These are phyloP conservation scores for Apiotrichum domesticum DNA, from an alignment of 1,284 basidiomycete species.

Conservation along the genomic window DNA sequence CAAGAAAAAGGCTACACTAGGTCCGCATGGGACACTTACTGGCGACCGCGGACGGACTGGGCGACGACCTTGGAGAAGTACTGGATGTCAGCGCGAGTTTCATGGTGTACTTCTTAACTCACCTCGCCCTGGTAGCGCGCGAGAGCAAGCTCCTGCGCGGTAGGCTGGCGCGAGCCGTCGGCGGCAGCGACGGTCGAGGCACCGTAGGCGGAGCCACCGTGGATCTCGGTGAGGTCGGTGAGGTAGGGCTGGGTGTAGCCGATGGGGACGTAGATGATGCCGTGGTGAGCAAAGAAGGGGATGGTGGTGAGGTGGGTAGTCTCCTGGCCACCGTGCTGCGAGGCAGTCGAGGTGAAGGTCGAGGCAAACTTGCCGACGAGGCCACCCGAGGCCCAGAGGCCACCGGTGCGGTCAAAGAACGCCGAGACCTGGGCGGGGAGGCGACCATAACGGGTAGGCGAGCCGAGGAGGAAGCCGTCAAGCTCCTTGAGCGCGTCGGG, in stretches of 20 bases:
- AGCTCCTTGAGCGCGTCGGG: conserved; percentile 60
- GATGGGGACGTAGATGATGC: conserved; percentile 59
- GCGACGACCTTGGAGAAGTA: conserved; percentile 41
- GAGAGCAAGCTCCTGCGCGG: conserved; percentile 59
- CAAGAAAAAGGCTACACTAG: background rate
- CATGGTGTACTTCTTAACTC: conserved; percentile 7
- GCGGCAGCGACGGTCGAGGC: conserved; percentile 62
- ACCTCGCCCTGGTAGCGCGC: conserved; percentile 58
- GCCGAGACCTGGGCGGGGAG: conserved; percentile 49
- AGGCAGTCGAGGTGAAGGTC: conserved; percentile 37
- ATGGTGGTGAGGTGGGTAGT: conserved; percentile 59
- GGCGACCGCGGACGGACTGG: conserved; percentile 41
- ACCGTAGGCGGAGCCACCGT: conserved; percentile 62
- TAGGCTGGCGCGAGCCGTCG: conserved; percentile 59
- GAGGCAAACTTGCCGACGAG: conserved; percentile 68
- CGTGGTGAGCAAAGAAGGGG: conserved; percentile 70
- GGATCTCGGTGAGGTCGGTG: conserved; percentile 58
- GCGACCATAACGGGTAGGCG: conserved; percentile 67
- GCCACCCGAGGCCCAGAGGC: conserved; percentile 62
- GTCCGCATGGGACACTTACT: conserved; percentile 23
- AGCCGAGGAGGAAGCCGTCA: conserved; percentile 56
- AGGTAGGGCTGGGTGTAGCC: conserved; percentile 63
- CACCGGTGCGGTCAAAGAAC: conserved; percentile 68
- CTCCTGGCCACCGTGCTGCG: conserved; percentile 49
- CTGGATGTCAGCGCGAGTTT: conserved; percentile 17